Conservation (phyloP, 257 asterid genomes). For the Fraxinus cuspidata region DNA sequence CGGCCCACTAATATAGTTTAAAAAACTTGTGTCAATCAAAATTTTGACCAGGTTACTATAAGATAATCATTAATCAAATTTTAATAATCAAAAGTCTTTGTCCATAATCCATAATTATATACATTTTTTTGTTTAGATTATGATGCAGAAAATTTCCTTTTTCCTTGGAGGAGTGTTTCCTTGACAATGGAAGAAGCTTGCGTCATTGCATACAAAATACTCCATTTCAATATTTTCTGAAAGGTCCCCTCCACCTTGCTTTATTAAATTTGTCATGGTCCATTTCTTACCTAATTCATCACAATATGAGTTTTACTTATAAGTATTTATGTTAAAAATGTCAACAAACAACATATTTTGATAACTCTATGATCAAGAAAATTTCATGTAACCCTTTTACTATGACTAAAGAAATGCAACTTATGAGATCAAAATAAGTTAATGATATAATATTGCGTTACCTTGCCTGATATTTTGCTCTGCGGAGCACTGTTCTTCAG, state of each 20-base stretch:
- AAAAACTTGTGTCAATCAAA: too few species aligned
- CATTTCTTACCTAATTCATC: neutral
- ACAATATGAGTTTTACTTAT: neutral
- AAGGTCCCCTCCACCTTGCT: conserved; percentile 15
- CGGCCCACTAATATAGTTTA: neutral
- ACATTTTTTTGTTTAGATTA: neutral
- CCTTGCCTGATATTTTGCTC: too few species aligned
- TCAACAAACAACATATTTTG: neutral
- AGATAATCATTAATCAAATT: neutral
- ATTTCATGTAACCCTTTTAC: neutral
- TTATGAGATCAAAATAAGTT: neutral
- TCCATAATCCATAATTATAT: neutral
- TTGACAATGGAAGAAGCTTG: neutral
- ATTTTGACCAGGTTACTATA: neutral
- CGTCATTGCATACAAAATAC: conserved; percentile 41
- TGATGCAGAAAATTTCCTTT: conserved; percentile 8
- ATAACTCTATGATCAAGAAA: neutral
- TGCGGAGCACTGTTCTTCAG: too few species aligned
- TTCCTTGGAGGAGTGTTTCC: neutral
- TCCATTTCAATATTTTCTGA: conserved; percentile 24
- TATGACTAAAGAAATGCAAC: too few species aligned
- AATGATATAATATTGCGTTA: too few species aligned
- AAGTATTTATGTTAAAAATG: neutral
- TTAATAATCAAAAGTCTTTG: neutral
- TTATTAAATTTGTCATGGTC: conserved; percentile 35